phyloP scores from a whole-genome alignment of 2,329 filamentous ascomycete genomes.

The Acarospora socialis region DNA sequence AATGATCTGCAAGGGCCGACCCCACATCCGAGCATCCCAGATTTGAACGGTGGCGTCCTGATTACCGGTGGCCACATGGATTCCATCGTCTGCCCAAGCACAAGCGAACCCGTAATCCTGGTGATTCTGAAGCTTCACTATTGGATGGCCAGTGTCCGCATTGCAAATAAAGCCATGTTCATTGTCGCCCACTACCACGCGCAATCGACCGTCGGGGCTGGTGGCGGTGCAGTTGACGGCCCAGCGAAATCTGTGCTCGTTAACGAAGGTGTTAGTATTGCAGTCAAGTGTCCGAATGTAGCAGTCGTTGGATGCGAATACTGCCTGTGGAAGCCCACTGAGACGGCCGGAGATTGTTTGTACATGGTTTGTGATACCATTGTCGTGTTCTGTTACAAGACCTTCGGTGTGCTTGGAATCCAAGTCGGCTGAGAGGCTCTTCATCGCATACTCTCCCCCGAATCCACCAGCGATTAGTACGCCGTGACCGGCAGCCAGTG shows the following conservation, averaged over 20 bases:
- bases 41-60: conserved; percentile 33
- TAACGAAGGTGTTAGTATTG: conserved; percentile 28
- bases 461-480: conserved; percentile 43
- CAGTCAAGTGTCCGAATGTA: conserved; percentile 41
- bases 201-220: conserved; percentile 28
- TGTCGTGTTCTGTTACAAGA: conserved; percentile 34
- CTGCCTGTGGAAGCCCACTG: conserved; percentile 34
- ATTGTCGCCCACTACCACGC: conserved; percentile 31
- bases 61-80: conserved; percentile 32
- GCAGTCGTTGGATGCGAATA: conserved; percentile 44
- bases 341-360: conserved; percentile 36
- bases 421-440: conserved; percentile 25
- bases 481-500: conserved; percentile 35
- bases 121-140: conserved; percentile 27
- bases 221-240: conserved; percentile 33
- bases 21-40: conserved; percentile 31
- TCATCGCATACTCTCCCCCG: conserved; percentile 41
- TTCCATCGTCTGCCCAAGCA: conserved; percentile 33
- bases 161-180: conserved; percentile 29
- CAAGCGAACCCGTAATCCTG: conserved; percentile 32
- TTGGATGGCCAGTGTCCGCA: conserved; percentile 26
- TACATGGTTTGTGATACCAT: conserved; percentile 45
- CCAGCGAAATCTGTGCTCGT: conserved; percentile 24
- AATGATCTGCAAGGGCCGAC: conserved; percentile 23
- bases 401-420: conserved; percentile 27